These are phyloP conservation scores for Yarrowia yakushimensis DNA, from an alignment of 805 yeast genomes.

Conservation along the genomic window DNA sequence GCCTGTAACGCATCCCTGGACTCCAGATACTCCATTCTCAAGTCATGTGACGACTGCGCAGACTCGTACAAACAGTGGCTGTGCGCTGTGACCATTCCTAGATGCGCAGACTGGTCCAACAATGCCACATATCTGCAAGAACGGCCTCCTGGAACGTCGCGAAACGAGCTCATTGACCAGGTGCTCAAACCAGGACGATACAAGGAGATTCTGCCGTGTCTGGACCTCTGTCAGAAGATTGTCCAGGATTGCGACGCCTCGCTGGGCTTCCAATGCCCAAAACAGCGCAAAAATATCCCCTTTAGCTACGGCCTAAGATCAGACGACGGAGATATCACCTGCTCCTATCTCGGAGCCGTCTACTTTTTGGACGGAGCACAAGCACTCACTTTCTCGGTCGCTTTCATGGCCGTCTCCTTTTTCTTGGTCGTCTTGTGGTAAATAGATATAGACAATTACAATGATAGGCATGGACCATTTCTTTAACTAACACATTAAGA, in stretches of 20 bases:
- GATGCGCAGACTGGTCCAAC: constrained; percentile 58
- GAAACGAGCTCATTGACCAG: constrained; percentile 58
- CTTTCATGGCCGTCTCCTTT: background rate
- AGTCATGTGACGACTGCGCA: constrained; percentile 70
- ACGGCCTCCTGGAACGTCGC: constrained; percentile 50
- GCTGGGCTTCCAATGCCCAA: constrained; percentile 75
- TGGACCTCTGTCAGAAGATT: constrained; percentile 71
- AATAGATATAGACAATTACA: no score
- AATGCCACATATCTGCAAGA: constrained; percentile 39
- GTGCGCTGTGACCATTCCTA: constrained; percentile 81
- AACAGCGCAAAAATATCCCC: constrained; percentile 27
- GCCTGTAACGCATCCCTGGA: constrained; percentile 64
- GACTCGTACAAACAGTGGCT: constrained; percentile 78
- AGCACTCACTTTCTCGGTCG: background rate
- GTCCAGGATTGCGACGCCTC: constrained; percentile 80
- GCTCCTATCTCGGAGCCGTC: constrained; percentile 41
- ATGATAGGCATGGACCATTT: no score
- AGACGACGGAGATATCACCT: constrained; percentile 37
- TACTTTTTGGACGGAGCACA: constrained; percentile 29
- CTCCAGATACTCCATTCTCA: constrained; percentile 69
- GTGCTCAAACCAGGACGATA: constrained; percentile 58
- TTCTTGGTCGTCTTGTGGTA: background rate
- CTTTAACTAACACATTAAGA: background rate
- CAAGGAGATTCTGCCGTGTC: constrained; percentile 83
- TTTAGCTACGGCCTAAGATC: constrained; percentile 35